Percentiles rank a stretch among this genome's conserved stretches.
Evolutionary conservation across 129 eudicot species (phyloP).

Genomic region (Centaurea solstitialis): DNA sequence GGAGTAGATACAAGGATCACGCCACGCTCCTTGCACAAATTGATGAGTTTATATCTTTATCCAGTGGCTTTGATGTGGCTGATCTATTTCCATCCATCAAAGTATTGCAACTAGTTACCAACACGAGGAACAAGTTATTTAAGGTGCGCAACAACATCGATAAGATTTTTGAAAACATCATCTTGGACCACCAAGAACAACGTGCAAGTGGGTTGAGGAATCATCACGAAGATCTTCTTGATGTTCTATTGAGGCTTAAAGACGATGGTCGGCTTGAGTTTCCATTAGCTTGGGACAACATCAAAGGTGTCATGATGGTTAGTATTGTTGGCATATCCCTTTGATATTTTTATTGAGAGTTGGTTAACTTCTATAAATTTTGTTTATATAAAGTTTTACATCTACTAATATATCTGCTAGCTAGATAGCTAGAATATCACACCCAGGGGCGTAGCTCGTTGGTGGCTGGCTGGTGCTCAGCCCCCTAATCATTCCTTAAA

Average conservation of each 20-base stretch:
- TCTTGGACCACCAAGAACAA: not conserved
- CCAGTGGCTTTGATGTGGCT: not conserved
- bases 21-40: not conserved
- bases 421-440: too few relatives aligned
- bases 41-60: not conserved
- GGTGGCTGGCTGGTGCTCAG: too few relatives aligned
- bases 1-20: conserved; percentile 10
- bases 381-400: too few relatives aligned
- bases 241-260: too few relatives aligned
- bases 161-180: conserved; percentile 11
- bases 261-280: too few relatives aligned
- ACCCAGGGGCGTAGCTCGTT: too few relatives aligned
- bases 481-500: too few relatives aligned
- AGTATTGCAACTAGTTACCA: not conserved
- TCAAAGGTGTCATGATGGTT: conserved; percentile 14
- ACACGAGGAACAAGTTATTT: conserved; percentile 1
- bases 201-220: not conserved
- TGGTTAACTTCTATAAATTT: too few relatives aligned
- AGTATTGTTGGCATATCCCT: not conserved
- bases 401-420: too few relatives aligned
- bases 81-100: not conserved
- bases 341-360: too few relatives aligned
- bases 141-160: not conserved
- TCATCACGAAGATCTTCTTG: too few relatives aligned
- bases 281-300: not conserved